phyloP scores from a whole-genome alignment of 2,329 filamentous ascomycete genomes.

The Pestalotiopsis sp. region DNA sequence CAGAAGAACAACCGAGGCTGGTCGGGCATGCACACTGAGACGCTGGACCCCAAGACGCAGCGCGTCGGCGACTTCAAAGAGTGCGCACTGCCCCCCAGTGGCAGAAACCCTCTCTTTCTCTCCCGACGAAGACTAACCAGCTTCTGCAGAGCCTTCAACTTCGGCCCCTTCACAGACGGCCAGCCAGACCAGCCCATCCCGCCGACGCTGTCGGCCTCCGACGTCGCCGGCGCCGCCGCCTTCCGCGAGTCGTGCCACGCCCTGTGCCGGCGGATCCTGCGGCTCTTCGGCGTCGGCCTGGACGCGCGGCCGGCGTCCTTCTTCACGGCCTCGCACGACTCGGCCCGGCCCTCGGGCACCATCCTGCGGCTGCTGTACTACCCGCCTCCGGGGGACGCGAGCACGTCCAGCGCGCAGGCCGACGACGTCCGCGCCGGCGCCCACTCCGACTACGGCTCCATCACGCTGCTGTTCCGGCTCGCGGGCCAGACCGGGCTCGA shows the following conservation, averaged over 20 bases:
- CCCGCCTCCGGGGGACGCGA: conserved; percentile 51
- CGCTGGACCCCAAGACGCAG: conserved; percentile 81
- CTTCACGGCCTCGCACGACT: conserved; percentile 56
- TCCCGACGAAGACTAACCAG: neutral
- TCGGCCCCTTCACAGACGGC: conserved; percentile 73
- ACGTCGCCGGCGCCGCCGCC: conserved; percentile 56
- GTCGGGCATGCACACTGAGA: conserved; percentile 86
- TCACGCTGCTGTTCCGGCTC: conserved; percentile 82
- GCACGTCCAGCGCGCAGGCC: conserved; percentile 43
- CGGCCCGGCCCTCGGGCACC: conserved; percentile 50
- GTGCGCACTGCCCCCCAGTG: conserved; percentile 44
- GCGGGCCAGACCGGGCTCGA: conserved; percentile 85
- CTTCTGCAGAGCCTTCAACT: conserved; percentile 68
- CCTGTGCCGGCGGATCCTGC: conserved; percentile 73
- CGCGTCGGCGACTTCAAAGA: conserved; percentile 88
- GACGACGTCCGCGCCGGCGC: conserved; percentile 83
- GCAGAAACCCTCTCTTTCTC: neutral
- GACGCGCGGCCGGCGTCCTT: conserved; percentile 58
- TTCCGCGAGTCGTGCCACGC: conserved; percentile 74
- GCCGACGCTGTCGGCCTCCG: conserved; percentile 58
- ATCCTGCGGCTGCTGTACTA: conserved; percentile 76
- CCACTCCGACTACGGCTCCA: conserved; percentile 82
- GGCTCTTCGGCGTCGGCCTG: conserved; percentile 78
- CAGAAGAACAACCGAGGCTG: conserved; percentile 84
- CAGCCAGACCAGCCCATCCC: conserved; percentile 81